Base-by-base conservation (phyloP, 2,329 filamentous ascomycete genomes). In the Fusarium protoensiforme region DNA sequence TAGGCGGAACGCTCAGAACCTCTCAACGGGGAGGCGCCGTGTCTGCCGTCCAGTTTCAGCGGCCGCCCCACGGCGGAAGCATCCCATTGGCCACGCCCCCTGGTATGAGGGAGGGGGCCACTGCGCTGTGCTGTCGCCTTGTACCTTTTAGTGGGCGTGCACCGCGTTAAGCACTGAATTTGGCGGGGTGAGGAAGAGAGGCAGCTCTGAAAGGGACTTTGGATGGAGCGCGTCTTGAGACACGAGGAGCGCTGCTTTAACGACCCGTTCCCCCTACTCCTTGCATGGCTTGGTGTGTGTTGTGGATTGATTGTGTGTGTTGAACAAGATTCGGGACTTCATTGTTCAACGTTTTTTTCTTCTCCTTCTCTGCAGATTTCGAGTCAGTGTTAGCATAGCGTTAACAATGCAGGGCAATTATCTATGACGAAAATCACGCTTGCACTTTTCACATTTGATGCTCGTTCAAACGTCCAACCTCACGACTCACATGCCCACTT, bases 141-240 rank as follows among this genome's bases (percentile, higher is more conserved):
- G 75, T 78, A 78, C 33, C 70, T 67, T 66, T 66, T 61, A 13
- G 78, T 74, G 78, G 74, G 51, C 33, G 70, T 69, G 72, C 78
- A 78, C 78, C 73, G 72, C 59, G 65, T 71, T 68, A 66, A 76
- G 75, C 67, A 73, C 71, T 46, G 16, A 62, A 48, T 66, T 68
- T 68, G 61, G 74, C 73, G 73, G 73, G 77, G 74, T 69, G 61
- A 14, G 58, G 4, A 36, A 61, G 77, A 75, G 76, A 73, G 63
- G 64, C 51, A 69, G 57, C 77, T 67, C 77, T 65, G 18, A 43
- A 54, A 76, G 71, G 65, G 73, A 78, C 77, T 74, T 77, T 38
- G 14, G 31, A 61, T 60, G 54, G 68, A 69, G 64, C 65, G 59
- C 51, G 68, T 61, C 64, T 38, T 71, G 65, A 76, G 73, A 78